Evolutionary conservation across 2,329 filamentous ascomycete species (phyloP).

Genomic region (Xylariales sp.): DNA sequence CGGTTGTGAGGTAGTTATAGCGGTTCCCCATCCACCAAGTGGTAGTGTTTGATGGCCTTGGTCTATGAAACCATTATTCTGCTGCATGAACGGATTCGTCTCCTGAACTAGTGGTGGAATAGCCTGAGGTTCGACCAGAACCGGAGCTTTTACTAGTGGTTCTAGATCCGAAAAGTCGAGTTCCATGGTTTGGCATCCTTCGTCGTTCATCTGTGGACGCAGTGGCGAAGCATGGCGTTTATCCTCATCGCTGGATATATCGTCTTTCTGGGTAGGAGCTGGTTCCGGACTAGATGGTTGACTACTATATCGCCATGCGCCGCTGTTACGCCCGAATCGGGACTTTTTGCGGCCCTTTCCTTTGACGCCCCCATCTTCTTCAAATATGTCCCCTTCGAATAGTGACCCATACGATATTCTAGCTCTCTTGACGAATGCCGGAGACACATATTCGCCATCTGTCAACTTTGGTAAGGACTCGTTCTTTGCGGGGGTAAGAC

Average conservation of each 20-base stretch:
- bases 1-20: not conserved
- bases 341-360: slow-evolving; percentile 65
- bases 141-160: slow-evolving; percentile 6
- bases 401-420: slow-evolving; percentile 65
- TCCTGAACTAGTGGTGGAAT: not conserved
- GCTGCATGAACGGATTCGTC: not conserved
- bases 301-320: slow-evolving; percentile 70
- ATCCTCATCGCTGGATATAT: slow-evolving; percentile 5
- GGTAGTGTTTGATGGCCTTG: slow-evolving; percentile 7
- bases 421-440: slow-evolving; percentile 71
- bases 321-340: slow-evolving; percentile 61
- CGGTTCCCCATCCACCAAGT: slow-evolving; percentile 1
- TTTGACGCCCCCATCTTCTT: slow-evolving; percentile 59
- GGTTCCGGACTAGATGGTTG: slow-evolving; percentile 66
- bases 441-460: slow-evolving; percentile 63
- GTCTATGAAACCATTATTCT: not conserved
- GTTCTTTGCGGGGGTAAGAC: slow-evolving; percentile 23
- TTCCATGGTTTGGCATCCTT: slow-evolving; percentile 35
- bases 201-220: slow-evolving; percentile 29
- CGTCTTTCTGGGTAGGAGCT: slow-evolving; percentile 21
- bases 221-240: slow-evolving; percentile 11
- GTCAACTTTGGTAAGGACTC: slow-evolving; percentile 30
- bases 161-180: slow-evolving; percentile 23
- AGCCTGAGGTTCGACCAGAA: not conserved
- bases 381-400: slow-evolving; percentile 65